phyloP scores from a whole-genome alignment of 2,329 filamentous ascomycete genomes.

The Colletotrichum sidae region DNA sequence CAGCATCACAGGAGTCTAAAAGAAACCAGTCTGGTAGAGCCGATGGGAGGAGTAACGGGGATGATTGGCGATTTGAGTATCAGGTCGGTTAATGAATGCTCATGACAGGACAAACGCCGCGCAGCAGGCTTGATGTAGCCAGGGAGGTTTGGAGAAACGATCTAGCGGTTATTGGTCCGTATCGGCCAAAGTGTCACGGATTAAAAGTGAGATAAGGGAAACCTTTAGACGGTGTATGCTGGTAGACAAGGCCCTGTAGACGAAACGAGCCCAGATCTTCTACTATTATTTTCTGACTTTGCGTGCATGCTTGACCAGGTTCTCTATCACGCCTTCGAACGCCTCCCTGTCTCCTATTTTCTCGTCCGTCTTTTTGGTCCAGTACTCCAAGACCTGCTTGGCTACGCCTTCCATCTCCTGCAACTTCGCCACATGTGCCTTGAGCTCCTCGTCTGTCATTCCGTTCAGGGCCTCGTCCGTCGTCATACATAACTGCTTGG shows the following conservation, averaged over 20 bases:
- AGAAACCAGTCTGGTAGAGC: slow-evolving; percentile 33
- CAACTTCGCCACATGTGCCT: slow-evolving; percentile 76
- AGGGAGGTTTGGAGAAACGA: slow-evolving; percentile 2
- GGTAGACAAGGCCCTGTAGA: slow-evolving; percentile 33
- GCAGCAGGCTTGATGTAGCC: slow-evolving; percentile 23
- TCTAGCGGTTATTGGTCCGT: slow-evolving; percentile 17
- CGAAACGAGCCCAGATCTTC: slow-evolving; percentile 27
- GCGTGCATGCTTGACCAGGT: slow-evolving; percentile 90
- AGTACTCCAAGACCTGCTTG: slow-evolving; percentile 85
- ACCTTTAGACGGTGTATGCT: slow-evolving; percentile 33
- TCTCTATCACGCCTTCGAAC: slow-evolving; percentile 97
- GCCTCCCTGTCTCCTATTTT: slow-evolving; percentile 91
- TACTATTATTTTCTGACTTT: slow-evolving; percentile 78
- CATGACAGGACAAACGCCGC: slow-evolving; percentile 27
- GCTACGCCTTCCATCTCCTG: slow-evolving; percentile 77
- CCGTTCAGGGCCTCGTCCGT: slow-evolving; percentile 86
- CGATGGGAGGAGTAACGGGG: slow-evolving; percentile 11
- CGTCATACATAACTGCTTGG: slow-evolving; percentile 82
- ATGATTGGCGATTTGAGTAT: slow-evolving; percentile 21
- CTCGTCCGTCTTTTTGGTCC: slow-evolving; percentile 87
- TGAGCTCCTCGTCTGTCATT: slow-evolving; percentile 82
- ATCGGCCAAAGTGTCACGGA: slow-evolving; percentile 16
- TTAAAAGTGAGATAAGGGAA: slow-evolving; percentile 14
- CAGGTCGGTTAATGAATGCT: slow-evolving; percentile 36
- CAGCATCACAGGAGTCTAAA: slow-evolving; percentile 37